Evolutionary conservation across 139 green algal genomes (phyloP).

Genomic region (Pedinophyceae sp.): DNA sequence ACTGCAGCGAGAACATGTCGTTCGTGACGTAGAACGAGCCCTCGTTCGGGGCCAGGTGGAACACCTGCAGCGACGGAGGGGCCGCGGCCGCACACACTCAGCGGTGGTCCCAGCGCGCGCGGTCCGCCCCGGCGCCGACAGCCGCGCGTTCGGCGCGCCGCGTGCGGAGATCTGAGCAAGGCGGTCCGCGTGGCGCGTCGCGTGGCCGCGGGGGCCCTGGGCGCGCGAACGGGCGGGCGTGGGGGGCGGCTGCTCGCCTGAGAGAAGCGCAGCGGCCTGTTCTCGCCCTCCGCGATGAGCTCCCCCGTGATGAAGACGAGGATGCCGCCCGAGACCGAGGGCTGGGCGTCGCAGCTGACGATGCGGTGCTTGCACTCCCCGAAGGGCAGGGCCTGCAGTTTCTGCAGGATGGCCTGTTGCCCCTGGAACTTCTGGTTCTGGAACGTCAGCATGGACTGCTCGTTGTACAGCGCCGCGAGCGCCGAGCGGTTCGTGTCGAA

Average conservation of each 20-base stretch:
- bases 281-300: slow-evolving; percentile 64
- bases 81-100: background rate
- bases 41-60: background rate
- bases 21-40: slow-evolving; percentile 12
- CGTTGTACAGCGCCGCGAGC: slow-evolving; percentile 64
- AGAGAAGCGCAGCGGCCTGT: slow-evolving; percentile 71
- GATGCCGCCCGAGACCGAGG: slow-evolving; percentile 52
- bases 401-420: slow-evolving; percentile 19
- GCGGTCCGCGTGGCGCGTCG: too few species aligned
- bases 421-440: slow-evolving; percentile 65
- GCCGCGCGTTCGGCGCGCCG: too few species aligned
- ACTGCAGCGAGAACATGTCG: slow-evolving; percentile 62
- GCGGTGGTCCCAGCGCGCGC: background rate
- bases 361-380: slow-evolving; percentile 50
- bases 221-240: background rate
- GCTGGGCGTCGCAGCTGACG: slow-evolving; percentile 64
- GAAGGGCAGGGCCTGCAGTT: slow-evolving; percentile 49
- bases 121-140: too few species aligned
- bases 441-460: slow-evolving; percentile 47
- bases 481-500: slow-evolving; percentile 67
- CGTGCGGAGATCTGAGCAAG: too few species aligned
- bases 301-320: slow-evolving; percentile 77
- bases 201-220: too few species aligned
- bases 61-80: background rate
- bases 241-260: slow-evolving; percentile 32